Conservation (phyloP, 768 basidiomycete genomes). For the Cystobasidiopsis lactophilus region DNA sequence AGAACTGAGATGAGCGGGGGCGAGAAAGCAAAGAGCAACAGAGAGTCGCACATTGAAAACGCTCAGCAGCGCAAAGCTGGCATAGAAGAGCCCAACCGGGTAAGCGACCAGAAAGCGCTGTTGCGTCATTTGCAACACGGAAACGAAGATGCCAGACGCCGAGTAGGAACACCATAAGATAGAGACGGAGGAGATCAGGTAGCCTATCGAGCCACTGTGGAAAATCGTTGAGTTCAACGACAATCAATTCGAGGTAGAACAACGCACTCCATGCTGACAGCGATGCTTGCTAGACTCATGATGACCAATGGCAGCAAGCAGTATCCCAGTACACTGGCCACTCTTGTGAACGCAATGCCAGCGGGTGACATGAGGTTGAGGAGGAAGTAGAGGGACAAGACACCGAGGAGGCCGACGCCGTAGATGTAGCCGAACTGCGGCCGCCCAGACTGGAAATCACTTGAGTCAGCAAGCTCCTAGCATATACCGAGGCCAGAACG, state of each 20-base stretch:
- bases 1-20: neutral
- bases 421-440: slow-evolving; percentile 98
- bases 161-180: slow-evolving; percentile 95
- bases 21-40: no score
- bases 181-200: slow-evolving; percentile 54
- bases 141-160: slow-evolving; percentile 85
- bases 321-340: slow-evolving; percentile 85
- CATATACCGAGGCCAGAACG: slow-evolving; percentile 24
- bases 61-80: slow-evolving; percentile 10
- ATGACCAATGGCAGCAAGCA: slow-evolving; percentile 93
- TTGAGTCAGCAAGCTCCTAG: neutral
- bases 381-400: slow-evolving; percentile 71
- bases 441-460: slow-evolving; percentile 58
- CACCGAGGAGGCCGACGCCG: slow-evolving; percentile 87
- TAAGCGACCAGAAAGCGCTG: slow-evolving; percentile 90
- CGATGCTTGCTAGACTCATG: slow-evolving; percentile 67
- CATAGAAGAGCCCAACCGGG: slow-evolving; percentile 64
- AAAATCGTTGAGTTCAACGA: neutral
- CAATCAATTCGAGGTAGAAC: slow-evolving; percentile 1
- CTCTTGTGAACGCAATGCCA: slow-evolving; percentile 85
- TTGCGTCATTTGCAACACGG: slow-evolving; percentile 82
- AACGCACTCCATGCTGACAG: slow-evolving; percentile 67
- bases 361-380: slow-evolving; percentile 92
- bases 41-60: slow-evolving; percentile 1
- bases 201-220: slow-evolving; percentile 57